Evolutionary conservation across 2,329 filamentous ascomycete genomes (phyloP), one percentile per base, ranked within the genome.

Genomic region (Colletotrichum sp.): DNA sequence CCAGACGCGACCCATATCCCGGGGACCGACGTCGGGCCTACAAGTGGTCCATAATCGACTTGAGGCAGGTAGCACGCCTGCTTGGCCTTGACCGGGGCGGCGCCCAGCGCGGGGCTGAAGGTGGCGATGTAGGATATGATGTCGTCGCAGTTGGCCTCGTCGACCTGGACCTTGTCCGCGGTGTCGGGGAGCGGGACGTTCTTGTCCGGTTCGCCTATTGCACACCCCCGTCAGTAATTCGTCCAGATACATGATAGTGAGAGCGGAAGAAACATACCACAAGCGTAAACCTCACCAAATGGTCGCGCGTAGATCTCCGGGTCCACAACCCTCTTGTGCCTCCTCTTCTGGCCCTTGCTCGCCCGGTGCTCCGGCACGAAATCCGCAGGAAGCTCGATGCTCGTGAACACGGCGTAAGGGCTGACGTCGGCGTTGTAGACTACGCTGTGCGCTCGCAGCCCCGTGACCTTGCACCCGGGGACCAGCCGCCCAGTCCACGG

Each of bases 31-130:
- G 96, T 96, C 69, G 89, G 87, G 0, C 97, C 97, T 28, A 98
- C 90, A 66, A 98, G 84, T 7, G 97, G 96, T 0, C 91, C 92
- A 48, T 85, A 86, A 82, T 91, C 90, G 75, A 96, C 94, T 78
- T 93, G 94, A 1, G 97, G 97, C 66, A 99, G 87, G 85, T 99
- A 99, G 85, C 97, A 99, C 28, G 97, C 96, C 86, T 99, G 97
- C 79, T 93, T 91, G 7, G 92, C 91, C 72, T 93, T 92, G 70
- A 98, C 81, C 80, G 94, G 85, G 57, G 95, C 90, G 72, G 93
- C 85, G 79, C 92, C 88, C 80, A 98, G 86, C 75, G 93, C 84
- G n/a, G 93, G 84, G 80, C 91, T 90, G 81, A 96, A 90, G 5
- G 90, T 90, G 44, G 87, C 86, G 57, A 98, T 93, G 78, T 98